Percentiles rank a stretch among this genome's conserved stretches.
phyloP scores from a whole-genome alignment of 2,329 filamentous ascomycete species.

The Calonectria naviculata region DNA sequence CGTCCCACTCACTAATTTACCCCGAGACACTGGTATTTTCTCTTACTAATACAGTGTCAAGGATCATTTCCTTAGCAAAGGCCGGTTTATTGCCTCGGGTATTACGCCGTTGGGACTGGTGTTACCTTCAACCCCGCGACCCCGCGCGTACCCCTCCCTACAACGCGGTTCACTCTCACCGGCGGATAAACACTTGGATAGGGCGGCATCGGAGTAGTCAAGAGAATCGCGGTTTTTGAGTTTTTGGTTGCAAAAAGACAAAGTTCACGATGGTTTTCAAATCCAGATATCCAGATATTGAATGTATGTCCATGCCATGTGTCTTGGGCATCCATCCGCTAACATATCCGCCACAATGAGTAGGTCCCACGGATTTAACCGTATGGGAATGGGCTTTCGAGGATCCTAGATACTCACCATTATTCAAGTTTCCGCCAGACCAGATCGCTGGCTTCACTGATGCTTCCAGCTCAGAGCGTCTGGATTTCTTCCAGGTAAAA shows the following conservation, averaged over 20 bases:
- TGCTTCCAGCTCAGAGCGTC: background rate
- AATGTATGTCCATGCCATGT: background rate
- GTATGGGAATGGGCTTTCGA: slow-evolving; percentile 22
- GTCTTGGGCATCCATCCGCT: background rate
- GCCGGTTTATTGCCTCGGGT: background rate
- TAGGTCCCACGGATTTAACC: slow-evolving; percentile 8
- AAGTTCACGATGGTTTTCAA: background rate
- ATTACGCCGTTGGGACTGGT: background rate
- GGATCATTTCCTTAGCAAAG: no score
- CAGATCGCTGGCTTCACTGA: slow-evolving; percentile 11
- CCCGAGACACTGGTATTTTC: no score
- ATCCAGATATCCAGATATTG: slow-evolving; percentile 4
- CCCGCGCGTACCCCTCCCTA: background rate
- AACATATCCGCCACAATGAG: no score
- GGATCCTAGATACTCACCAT: slow-evolving; percentile 9
- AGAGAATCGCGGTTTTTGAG: background rate
- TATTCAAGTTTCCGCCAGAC: slow-evolving; percentile 1
- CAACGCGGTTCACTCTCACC: background rate
- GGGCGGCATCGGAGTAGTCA: background rate
- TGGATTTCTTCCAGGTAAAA: slow-evolving; percentile 16
- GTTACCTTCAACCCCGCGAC: background rate
- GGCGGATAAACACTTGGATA: background rate
- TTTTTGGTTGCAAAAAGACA: background rate
- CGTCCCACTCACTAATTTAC: no score
- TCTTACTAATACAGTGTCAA: no score